A percentile compares a stretch with the other conserved stretches of the same genome.
These are phyloP conservation scores for Suillus paluster DNA, from an alignment of 768 basidiomycete genomes.

Conservation along the genomic window DNA sequence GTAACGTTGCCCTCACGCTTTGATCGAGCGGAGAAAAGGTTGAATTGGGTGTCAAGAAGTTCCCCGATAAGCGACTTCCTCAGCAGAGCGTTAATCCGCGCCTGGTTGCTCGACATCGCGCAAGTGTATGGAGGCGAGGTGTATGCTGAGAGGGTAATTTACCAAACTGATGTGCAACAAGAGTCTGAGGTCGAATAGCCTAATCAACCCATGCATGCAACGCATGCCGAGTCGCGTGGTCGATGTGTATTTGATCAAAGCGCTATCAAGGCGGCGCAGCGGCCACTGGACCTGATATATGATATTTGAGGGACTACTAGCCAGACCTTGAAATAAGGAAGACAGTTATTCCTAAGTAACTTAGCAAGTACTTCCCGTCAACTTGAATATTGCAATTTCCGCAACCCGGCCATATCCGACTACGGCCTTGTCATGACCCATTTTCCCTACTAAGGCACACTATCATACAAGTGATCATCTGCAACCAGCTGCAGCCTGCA, in stretches of 20 bases:
- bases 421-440: too few species aligned
- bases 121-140: background rate
- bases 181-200: too few species aligned
- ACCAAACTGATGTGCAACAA: background rate
- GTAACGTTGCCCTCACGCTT: slow-evolving; percentile 7
- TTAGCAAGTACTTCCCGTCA: too few species aligned
- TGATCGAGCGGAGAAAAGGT: slow-evolving; percentile 22
- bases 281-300: too few species aligned
- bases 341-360: too few species aligned
- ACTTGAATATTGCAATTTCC: too few species aligned
- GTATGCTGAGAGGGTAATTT: background rate
- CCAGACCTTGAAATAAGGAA: too few species aligned
- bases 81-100: slow-evolving; percentile 6
- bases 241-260: background rate
- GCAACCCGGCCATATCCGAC: too few species aligned
- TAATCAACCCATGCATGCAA: background rate
- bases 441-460: too few species aligned
- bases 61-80: slow-evolving; percentile 14
- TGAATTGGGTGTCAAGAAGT: slow-evolving; percentile 26
- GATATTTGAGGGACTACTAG: too few species aligned
- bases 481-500: too few species aligned
- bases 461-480: too few species aligned
- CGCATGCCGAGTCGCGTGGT: background rate
- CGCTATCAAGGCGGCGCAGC: background rate
- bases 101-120: slow-evolving; percentile 4